A percentile compares a stretch with the other conserved stretches of the same genome.
Conservation (phyloP, 176 grass and related monocot species). For the Triticum monococcum region DNA sequence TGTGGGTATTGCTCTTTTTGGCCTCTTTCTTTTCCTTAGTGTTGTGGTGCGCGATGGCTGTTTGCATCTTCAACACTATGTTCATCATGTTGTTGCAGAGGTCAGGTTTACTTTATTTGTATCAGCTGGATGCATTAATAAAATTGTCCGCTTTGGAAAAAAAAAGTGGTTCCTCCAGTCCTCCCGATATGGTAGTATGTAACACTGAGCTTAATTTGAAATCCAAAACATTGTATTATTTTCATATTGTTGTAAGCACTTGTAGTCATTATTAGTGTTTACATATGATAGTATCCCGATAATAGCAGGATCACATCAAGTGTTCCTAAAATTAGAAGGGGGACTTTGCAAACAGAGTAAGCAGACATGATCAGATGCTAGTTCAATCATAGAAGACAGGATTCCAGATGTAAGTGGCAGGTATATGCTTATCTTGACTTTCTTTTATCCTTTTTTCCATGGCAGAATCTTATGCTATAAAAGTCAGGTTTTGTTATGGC, state of each 20-base stretch:
- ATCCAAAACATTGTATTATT: background rate
- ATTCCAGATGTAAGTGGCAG: constrained; percentile 28
- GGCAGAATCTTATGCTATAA: constrained; percentile 6
- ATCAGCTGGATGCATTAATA: background rate
- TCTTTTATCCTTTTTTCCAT: constrained; percentile 1
- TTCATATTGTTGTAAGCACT: background rate
- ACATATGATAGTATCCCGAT: background rate
- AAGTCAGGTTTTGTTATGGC: background rate
- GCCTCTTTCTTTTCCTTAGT: background rate
- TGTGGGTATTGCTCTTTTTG: background rate
- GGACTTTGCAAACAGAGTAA: background rate
- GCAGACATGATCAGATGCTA: constrained; percentile 37
- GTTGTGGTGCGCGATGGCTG: background rate
- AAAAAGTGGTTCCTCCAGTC: background rate
- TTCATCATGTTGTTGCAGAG: background rate
- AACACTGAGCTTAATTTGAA: background rate
- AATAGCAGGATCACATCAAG: background rate
- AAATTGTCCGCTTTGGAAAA: background rate
- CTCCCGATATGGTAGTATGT: background rate
- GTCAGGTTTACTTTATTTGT: background rate
- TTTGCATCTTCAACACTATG: background rate
- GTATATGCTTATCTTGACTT: constrained; percentile 32
- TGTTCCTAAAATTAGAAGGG: background rate
- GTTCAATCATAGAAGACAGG: background rate
- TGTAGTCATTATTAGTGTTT: background rate